A percentile compares a stretch with the other conserved stretches of the same genome.
Conservation (phyloP, 2,329 filamentous ascomycete species). For the Claviceps spartinae region DNA sequence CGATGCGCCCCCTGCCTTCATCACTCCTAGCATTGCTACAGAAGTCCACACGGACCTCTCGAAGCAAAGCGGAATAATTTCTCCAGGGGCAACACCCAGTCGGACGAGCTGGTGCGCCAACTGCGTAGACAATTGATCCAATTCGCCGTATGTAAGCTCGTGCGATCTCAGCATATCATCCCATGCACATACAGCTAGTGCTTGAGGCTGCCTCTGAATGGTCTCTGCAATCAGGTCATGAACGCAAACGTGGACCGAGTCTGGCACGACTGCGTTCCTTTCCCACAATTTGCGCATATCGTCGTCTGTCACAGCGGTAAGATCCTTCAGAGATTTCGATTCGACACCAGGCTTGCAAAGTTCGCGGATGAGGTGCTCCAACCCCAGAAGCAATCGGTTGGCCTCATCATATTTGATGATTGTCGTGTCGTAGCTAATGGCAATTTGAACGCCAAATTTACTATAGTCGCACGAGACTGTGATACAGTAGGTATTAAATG, state of each 20-base stretch:
- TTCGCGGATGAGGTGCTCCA: neutral
- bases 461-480: neutral
- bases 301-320: neutral
- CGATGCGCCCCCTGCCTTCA: slow-evolving; percentile 36
- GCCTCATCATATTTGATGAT: neutral
- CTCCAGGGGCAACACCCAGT: slow-evolving; percentile 24
- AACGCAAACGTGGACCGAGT: slow-evolving; percentile 28
- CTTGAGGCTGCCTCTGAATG: slow-evolving; percentile 22
- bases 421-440: neutral
- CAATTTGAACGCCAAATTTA: neutral
- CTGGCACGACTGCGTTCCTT: slow-evolving; percentile 30
- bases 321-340: neutral
- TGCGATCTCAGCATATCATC: slow-evolving; percentile 21
- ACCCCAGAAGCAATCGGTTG: neutral
- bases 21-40: slow-evolving; percentile 30
- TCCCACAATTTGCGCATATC: slow-evolving; percentile 24
- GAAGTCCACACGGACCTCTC: slow-evolving; percentile 35
- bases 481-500: neutral
- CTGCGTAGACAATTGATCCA: slow-evolving; percentile 27
- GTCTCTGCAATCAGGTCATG: slow-evolving; percentile 32
- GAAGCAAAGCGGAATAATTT: slow-evolving; percentile 34
- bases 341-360: too few species aligned
- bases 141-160: slow-evolving; percentile 29
- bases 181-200: slow-evolving; percentile 34
- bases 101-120: slow-evolving; percentile 26